Evolutionary conservation across 805 yeast species (phyloP).

Genomic region (Starmera quercuum): DNA sequence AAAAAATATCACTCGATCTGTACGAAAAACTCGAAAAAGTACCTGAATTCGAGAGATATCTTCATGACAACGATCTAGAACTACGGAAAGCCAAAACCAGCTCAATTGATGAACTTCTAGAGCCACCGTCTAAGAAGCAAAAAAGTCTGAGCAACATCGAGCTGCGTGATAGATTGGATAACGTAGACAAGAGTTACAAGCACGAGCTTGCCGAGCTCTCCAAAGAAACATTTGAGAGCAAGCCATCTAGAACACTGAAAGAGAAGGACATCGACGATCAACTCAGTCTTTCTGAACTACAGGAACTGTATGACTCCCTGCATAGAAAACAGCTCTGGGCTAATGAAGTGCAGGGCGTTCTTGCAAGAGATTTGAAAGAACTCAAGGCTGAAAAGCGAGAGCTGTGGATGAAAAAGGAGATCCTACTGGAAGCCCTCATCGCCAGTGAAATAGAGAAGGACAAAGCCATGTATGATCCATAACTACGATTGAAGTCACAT

Average conservation of each 20-base stretch:
- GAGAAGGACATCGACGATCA: conserved; percentile 10
- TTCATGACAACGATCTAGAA: neutral
- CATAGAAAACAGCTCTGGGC: conserved; percentile 29
- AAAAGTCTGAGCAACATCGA: neutral
- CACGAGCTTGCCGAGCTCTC: neutral
- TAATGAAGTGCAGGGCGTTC: conserved; percentile 28
- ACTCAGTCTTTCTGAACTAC: conserved; percentile 6
- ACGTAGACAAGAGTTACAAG: neutral
- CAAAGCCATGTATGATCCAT: neutral
- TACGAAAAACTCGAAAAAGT: neutral
- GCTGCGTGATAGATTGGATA: neutral
- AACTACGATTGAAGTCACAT: no score
- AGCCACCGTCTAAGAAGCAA: neutral
- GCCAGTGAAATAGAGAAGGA: conserved; percentile 2
- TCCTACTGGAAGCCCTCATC: conserved; percentile 35
- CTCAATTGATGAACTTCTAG: neutral
- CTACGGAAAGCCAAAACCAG: neutral
- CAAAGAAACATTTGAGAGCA: neutral
- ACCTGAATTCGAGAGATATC: neutral
- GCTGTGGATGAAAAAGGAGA: conserved; percentile 34
- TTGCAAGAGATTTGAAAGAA: conserved; percentile 22
- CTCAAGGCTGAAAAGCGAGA: conserved; percentile 25
- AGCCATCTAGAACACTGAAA: conserved; percentile 3
- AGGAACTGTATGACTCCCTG: conserved; percentile 21
- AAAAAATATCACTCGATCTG: neutral